Base-by-base conservation (phyloP, 768 basidiomycete species). In the Solioccasus polychromus region DNA sequence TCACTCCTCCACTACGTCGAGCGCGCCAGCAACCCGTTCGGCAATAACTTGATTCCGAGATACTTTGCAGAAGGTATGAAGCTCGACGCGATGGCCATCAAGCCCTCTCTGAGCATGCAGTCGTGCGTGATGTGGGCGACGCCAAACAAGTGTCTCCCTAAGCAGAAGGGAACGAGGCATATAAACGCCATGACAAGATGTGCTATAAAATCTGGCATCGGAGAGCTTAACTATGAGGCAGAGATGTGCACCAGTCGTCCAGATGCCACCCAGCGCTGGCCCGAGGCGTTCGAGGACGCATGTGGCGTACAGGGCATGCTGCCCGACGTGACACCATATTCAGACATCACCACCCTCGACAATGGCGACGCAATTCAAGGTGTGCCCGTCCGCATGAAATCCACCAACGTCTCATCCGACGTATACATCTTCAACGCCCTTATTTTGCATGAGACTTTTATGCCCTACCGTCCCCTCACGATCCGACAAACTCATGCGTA, bases 1-100 rank as follows among this genome's bases (percentile, higher is more conserved):
- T 63, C 79, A 2, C 55, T 61, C n/a, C 73, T 91, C 74, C 90
- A 92, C 58, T 84, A 86, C 54, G 90, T 89, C 3, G 87, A 85
- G 80, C 71, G 76, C 51, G 77, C 79, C 35, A 62, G 69, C 50
- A 88, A 87, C 54, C 90, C 90, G 1, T 58, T 91, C 36, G 75
- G 83, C 35, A 73, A 66, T 12, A 78, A 73, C 20, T 60, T 88
- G 18, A 79, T 81, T 68, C 90, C 90, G 0, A 51, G 61, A 0
- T 63, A 58, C n/a, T 88, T 88, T 50, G 83, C 76, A 0, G 90
- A 92, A 61, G 69, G 80, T 57, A 84, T 86, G 34, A 81, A 83
- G 59, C n/a, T n/a, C n/a, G 77, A 85, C n/a, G 57, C 49, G 1
- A 52, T 54, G 25, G 82, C 76, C 56, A 73, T 73, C 32, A 78